phyloP scores from a whole-genome alignment of 2,329 filamentous ascomycete species.

The Alternaria tenuissima region DNA sequence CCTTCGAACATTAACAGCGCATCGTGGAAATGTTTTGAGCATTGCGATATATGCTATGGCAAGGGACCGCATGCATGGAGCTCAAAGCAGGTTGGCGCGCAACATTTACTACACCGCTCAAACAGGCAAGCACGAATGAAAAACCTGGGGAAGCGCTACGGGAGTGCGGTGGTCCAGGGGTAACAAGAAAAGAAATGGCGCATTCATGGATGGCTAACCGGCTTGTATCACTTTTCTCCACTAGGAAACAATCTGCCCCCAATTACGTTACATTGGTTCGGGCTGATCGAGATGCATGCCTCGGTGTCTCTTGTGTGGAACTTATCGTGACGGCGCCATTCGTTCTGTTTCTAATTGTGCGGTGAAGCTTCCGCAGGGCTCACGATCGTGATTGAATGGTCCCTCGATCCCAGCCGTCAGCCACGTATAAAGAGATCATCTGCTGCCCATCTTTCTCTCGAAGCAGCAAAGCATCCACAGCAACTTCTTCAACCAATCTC shows the following conservation, averaged over 20 bases:
- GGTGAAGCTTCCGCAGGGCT: slow-evolving; percentile 33
- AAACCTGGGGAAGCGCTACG: slow-evolving; percentile 31
- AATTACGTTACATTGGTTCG: slow-evolving; percentile 38
- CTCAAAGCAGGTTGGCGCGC: slow-evolving; percentile 29
- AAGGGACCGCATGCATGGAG: slow-evolving; percentile 28
- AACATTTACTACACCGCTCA: slow-evolving; percentile 33
- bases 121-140: slow-evolving; percentile 26
- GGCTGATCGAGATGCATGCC: slow-evolving; percentile 45
- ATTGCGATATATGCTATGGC: slow-evolving; percentile 25
- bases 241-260: slow-evolving; percentile 37
- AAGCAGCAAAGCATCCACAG: slow-evolving; percentile 37
- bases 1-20: slow-evolving; percentile 4
- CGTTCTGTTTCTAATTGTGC: slow-evolving; percentile 41
- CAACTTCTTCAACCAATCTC: slow-evolving; percentile 29
- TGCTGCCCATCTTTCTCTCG: slow-evolving; percentile 32
- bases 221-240: slow-evolving; percentile 32
- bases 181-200: slow-evolving; percentile 32
- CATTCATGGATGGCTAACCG: slow-evolving; percentile 16
- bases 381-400: slow-evolving; percentile 29
- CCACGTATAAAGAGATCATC: slow-evolving; percentile 42
- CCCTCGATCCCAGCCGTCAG: slow-evolving; percentile 18
- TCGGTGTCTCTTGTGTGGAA: slow-evolving; percentile 37
- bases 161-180: slow-evolving; percentile 19
- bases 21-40: slow-evolving; percentile 3
- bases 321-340: slow-evolving; percentile 39